These are phyloP conservation scores for Neltuma alba DNA, from an alignment of 306 rosid genomes.

Conservation along the genomic window DNA sequence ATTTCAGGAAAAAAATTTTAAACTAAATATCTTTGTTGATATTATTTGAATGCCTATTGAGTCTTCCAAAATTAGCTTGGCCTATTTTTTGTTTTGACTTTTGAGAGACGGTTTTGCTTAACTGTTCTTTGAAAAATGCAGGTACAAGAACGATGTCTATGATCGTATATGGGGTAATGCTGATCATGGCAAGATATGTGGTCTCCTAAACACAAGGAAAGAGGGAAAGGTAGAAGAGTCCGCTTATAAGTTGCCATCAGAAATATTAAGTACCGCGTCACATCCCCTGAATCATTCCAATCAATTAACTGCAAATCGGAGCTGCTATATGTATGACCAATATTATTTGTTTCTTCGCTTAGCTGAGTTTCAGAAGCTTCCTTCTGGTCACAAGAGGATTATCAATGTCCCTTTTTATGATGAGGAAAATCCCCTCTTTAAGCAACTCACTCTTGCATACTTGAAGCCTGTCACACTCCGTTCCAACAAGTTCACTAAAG, in stretches of 20 bases:
- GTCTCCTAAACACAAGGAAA: not conserved
- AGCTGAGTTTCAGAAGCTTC: not conserved
- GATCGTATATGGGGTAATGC: not conserved
- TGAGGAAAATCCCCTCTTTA: not conserved
- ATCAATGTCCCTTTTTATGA: not conserved
- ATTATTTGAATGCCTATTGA: too few species aligned
- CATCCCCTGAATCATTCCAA: not conserved
- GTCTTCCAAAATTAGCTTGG: too few species aligned
- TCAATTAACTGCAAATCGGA: not conserved
- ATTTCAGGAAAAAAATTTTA: too few species aligned
- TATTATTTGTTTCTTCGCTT: not conserved
- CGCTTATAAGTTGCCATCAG: not conserved
- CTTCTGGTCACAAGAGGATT: not conserved
- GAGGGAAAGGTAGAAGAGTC: not conserved
- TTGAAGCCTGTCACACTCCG: not conserved
- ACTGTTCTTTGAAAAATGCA: not conserved
- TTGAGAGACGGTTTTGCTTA: too few species aligned
- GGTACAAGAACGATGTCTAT: not conserved
- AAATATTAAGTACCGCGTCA: not conserved
- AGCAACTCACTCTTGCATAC: slow-evolving; percentile 18
- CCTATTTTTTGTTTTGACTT: too few species aligned
- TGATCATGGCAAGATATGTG: not conserved
- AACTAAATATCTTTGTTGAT: too few species aligned
- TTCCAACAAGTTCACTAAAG: not conserved
- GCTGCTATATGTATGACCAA: not conserved